Base-by-base conservation (phyloP, 495 filamentous ascomycete species). In the Penicillium ochrochloron region DNA sequence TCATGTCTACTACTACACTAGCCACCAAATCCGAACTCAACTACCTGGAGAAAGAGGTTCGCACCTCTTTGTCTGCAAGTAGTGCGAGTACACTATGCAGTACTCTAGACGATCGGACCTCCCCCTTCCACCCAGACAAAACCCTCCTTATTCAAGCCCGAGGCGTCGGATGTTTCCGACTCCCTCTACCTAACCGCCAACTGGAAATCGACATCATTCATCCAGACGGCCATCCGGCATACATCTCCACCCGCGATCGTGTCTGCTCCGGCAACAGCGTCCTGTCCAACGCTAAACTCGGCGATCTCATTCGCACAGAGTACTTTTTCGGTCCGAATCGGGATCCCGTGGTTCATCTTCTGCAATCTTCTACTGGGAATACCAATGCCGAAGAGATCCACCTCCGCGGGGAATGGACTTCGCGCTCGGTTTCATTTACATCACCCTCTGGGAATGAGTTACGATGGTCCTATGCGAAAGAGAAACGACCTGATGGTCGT, bases 261-360 rank as follows among this genome's bases (percentile, higher is more conserved):
- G 73, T 69, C 48, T 67, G 70, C 64, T 84, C 81, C 1, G 84
- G 85, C 3, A 78, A 73, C 60, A 77, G 68, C 35, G 68, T 72
- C 34, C 66, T 77, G 23, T 66, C 67, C 9, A 65, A 65, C 61
- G 68, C 68, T 8, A 67, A 66, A 21, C 54, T 53, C 37, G 75
- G 68, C 8, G 56, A 35, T 51, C 51, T 83, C 3, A 74, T 76
- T 56, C 74, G 65, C 5, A 85, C 83, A 1, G 80, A 75, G 2
- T 86, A 86, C 70, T 78, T 77, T 60, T 84, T 82, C 66, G 83
- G 82, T 1, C 84, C 83, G 14, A 73, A 73, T 29, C 72, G 75
- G 8, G 65, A 74, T 62, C 70, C 77, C 9, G 29, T 72, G 2
- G 46, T 80, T 15, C 64, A 69, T 5, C n/a, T 72, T 0, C 59